Percentiles rank a stretch among this genome's conserved stretches.
Conservation (phyloP, 768 basidiomycete genomes). For the Kwoniella botswanensis region DNA sequence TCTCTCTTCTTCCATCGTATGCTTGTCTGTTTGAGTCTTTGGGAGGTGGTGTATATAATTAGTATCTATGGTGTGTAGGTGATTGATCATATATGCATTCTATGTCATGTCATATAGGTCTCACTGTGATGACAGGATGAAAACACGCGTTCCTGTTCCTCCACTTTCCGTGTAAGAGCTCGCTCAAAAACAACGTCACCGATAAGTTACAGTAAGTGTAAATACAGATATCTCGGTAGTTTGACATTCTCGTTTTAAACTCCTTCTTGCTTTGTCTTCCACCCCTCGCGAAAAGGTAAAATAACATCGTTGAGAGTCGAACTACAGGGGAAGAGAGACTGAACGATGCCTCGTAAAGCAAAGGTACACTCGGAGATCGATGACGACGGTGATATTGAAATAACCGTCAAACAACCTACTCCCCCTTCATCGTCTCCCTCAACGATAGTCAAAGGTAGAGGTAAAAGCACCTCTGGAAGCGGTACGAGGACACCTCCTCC, state of each 20-base stretch:
- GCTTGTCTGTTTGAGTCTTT: not conserved
- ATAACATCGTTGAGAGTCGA: too few relatives aligned
- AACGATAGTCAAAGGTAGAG: not conserved
- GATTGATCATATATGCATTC: conserved; percentile 1
- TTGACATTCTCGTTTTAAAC: too few relatives aligned
- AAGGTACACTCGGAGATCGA: not conserved
- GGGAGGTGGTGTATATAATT: not conserved
- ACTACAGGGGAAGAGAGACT: not conserved
- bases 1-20: too few relatives aligned
- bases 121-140: too few relatives aligned
- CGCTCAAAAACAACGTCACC: not conserved
- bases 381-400: conserved; percentile 3
- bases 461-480: not conserved
- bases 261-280: too few relatives aligned
- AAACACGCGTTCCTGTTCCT: not conserved
- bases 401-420: not conserved
- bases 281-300: too few relatives aligned
- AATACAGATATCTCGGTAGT: too few relatives aligned
- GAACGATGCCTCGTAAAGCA: not conserved
- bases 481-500: conserved; percentile 6
- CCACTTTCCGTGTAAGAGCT: not conserved
- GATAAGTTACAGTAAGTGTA: too few relatives aligned
- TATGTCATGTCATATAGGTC: not conserved
- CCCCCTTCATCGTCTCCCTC: not conserved
- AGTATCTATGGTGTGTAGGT: not conserved